A percentile compares a stretch with the other conserved stretches of the same genome.
Evolutionary conservation across 768 basidiomycete genomes (phyloP).

Genomic region (Agaricus subrufescens): DNA sequence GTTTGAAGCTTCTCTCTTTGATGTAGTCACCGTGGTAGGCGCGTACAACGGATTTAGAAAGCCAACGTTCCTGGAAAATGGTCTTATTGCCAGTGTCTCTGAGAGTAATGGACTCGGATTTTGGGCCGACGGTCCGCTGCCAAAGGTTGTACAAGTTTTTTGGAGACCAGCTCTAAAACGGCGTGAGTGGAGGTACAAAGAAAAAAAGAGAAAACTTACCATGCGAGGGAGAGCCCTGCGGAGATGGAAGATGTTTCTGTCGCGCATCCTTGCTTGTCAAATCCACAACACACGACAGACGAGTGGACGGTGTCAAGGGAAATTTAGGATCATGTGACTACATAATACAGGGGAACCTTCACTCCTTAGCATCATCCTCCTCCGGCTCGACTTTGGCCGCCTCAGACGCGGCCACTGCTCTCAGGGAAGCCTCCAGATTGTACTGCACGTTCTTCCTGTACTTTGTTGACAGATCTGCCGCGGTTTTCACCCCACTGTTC

Average conservation of each 20-base stretch:
- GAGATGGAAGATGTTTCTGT: conserved; percentile 30
- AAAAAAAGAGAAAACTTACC: conserved; percentile 35
- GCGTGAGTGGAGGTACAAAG: background rate
- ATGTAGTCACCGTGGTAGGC: conserved; percentile 97
- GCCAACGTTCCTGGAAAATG: conserved; percentile 91
- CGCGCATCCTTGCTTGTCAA: conserved; percentile 26
- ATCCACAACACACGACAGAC: no score
- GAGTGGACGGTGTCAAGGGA: no score
- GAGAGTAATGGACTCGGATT: conserved; percentile 53
- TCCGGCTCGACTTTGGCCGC: background rate
- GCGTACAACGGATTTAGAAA: conserved; percentile 77
- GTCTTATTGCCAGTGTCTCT: conserved; percentile 45
- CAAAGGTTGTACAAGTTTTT: conserved; percentile 89
- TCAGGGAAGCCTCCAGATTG: conserved; percentile 71
- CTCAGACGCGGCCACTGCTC: conserved; percentile 4
- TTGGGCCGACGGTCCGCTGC: conserved; percentile 58
- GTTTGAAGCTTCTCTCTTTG: conserved; percentile 88
- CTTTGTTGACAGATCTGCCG: conserved; percentile 80
- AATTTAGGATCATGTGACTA: background rate
- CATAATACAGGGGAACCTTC: background rate
- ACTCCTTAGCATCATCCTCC: background rate
- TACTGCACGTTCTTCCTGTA: conserved; percentile 93
- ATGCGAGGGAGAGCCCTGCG: conserved; percentile 71
- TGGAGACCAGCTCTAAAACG: conserved; percentile 75
- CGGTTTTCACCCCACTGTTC: conserved; percentile 71